These are phyloP conservation scores for Blastobotrys malaysiensis DNA, from an alignment of 1,139 yeast genomes.

Conservation along the genomic window DNA sequence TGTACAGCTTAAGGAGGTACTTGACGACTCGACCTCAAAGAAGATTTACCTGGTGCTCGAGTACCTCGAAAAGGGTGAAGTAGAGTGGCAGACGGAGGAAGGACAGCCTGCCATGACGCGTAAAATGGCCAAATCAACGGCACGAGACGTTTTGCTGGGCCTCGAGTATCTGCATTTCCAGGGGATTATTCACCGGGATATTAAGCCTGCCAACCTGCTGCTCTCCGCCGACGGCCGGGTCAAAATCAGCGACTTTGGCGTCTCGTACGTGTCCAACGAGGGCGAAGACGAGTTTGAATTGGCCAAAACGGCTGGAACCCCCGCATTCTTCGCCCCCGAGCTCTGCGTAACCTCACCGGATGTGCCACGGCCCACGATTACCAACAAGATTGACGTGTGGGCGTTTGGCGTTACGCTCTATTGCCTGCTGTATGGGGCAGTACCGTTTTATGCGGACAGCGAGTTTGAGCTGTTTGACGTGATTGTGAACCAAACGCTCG, in stretches of 20 bases:
- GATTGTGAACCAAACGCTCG: slow-evolving; percentile 59
- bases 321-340: slow-evolving; percentile 81
- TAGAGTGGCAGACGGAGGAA: slow-evolving; percentile 61
- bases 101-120: slow-evolving; percentile 33
- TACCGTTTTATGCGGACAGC: slow-evolving; percentile 87
- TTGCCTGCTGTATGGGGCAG: slow-evolving; percentile 79
- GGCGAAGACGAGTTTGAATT: slow-evolving; percentile 70
- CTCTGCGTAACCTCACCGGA: slow-evolving; percentile 48
- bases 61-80: slow-evolving; percentile 88
- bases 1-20: slow-evolving; percentile 77
- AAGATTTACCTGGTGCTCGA: slow-evolving; percentile 90
- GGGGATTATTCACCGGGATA: slow-evolving; percentile 94
- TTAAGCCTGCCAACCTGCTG: slow-evolving; percentile 90
- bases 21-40: slow-evolving; percentile 78
- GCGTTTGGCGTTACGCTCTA: slow-evolving; percentile 91
- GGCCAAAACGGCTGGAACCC: slow-evolving; percentile 88
- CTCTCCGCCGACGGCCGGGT: slow-evolving; percentile 69
- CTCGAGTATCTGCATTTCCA: slow-evolving; percentile 88
- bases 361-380: slow-evolving; percentile 45
- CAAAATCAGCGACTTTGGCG: slow-evolving; percentile 95
- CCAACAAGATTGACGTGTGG: slow-evolving; percentile 89
- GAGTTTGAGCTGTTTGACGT: slow-evolving; percentile 84
- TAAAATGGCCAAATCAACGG: slow-evolving; percentile 34
- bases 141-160: slow-evolving; percentile 79
- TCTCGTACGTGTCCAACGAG: slow-evolving; percentile 66